These are phyloP conservation scores for Bisporella sp. DNA, from an alignment of 2,329 filamentous ascomycete species.

Conservation along the genomic window DNA sequence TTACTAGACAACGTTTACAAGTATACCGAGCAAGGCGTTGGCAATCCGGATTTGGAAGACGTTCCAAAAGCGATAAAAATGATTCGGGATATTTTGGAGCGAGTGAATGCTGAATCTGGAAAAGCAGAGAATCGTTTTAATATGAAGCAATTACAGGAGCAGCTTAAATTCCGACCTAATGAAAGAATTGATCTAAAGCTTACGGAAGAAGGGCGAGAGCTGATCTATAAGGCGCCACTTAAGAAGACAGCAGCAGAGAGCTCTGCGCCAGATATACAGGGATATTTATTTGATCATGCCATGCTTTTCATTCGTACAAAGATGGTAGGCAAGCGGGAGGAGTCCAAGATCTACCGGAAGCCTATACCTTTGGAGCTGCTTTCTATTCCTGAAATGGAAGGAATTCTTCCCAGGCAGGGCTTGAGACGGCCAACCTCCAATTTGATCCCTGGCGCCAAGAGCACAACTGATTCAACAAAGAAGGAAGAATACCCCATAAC, in stretches of 20 bases:
- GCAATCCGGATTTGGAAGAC: conserved; percentile 82
- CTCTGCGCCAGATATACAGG: conserved; percentile 67
- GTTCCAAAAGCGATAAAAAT: conserved; percentile 82
- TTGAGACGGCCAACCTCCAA: conserved; percentile 85
- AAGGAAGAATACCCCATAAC: conserved; percentile 88
- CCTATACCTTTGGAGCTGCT: conserved; percentile 92
- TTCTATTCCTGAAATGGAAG: conserved; percentile 94
- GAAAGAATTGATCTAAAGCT: conserved; percentile 92
- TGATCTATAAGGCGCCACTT: conserved; percentile 89
- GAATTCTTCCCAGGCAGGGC: conserved; percentile 76
- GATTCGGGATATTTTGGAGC: conserved; percentile 79
- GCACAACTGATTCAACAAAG: conserved; percentile 46
- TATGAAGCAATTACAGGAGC: conserved; percentile 81
- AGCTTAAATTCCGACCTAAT: conserved; percentile 82
- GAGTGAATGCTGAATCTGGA: conserved; percentile 91
- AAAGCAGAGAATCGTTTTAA: conserved; percentile 98
- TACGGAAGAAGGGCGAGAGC: conserved; percentile 84
- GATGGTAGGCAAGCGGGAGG: conserved; percentile 85
- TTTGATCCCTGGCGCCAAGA: conserved; percentile 59
- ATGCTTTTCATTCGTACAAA: conserved; percentile 88
- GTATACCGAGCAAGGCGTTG: conserved; percentile 66
- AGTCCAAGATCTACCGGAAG: conserved; percentile 88
- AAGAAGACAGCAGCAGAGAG: conserved; percentile 89
- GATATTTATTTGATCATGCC: conserved; percentile 94
- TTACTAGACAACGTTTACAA: conserved; percentile 88